phyloP scores from a whole-genome alignment of 345 rosid genomes.

The Hibiscus mutabilis region DNA sequence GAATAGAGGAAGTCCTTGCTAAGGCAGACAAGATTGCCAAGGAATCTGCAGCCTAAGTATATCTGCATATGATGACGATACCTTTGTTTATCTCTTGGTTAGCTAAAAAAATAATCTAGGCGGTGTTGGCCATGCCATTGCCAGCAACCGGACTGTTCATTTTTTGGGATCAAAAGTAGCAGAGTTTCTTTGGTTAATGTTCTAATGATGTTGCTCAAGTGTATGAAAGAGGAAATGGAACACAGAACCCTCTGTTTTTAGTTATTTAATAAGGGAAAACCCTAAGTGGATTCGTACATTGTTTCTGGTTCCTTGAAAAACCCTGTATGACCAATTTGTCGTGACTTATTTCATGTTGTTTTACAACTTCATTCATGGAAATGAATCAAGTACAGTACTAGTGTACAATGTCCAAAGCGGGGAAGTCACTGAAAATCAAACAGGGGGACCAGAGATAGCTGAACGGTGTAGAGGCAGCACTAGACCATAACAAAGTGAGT shows the following conservation, averaged over 20 bases:
- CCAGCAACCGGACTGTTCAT: slow-evolving; percentile 22
- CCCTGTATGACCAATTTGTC: neutral
- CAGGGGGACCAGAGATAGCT: no score
- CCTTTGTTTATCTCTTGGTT: slow-evolving; percentile 13
- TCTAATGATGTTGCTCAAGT: slow-evolving; percentile 13
- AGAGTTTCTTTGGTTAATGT: slow-evolving; percentile 14
- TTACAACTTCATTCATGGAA: no score
- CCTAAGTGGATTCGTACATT: slow-evolving; percentile 18
- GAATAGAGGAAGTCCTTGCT: slow-evolving; percentile 76
- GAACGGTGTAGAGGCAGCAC: no score
- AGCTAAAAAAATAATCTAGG: slow-evolving; percentile 24
- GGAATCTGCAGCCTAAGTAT: slow-evolving; percentile 46
- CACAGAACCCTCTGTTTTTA: slow-evolving; percentile 8
- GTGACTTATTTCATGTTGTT: no score
- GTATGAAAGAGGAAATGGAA: slow-evolving; percentile 8
- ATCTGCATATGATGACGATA: no score
- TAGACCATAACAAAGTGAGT: no score
- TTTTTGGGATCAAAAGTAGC: neutral
- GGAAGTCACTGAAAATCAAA: no score
- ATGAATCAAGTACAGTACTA: no score
- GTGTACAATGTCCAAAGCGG: no score
- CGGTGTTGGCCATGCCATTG: slow-evolving; percentile 27
- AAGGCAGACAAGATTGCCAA: slow-evolving; percentile 79
- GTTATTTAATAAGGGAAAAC: slow-evolving; percentile 16
- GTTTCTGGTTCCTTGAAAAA: slow-evolving; percentile 5